Conservation (phyloP, 2,329 filamentous ascomycete species). For the Trichocomaceae sp. region DNA sequence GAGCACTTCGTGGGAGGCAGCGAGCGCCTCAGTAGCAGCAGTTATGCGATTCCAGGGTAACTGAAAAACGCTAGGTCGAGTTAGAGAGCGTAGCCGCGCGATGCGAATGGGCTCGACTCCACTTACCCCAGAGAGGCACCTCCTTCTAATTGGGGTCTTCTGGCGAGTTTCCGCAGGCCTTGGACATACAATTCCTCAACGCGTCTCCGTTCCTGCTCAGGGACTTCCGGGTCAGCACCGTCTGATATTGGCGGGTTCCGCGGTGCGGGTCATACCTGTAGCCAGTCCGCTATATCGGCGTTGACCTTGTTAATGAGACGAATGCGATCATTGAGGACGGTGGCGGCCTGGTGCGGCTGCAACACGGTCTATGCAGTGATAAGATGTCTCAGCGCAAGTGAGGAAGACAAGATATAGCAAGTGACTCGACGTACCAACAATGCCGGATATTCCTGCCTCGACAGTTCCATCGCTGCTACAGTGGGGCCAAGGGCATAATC, state of each 20-base stretch:
- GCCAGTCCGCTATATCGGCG: conserved; percentile 88
- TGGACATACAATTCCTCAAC: conserved; percentile 86
- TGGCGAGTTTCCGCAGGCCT: conserved; percentile 71
- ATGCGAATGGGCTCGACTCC: background rate
- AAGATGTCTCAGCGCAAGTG: conserved; percentile 9
- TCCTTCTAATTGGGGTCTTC: conserved; percentile 66
- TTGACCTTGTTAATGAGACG: conserved; percentile 83
- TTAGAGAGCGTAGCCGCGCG: background rate
- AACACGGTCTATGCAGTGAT: conserved; percentile 59
- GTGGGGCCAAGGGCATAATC: conserved; percentile 28
- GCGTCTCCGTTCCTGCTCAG: conserved; percentile 74
- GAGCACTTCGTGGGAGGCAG: conserved; percentile 74
- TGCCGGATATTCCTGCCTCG: conserved; percentile 83
- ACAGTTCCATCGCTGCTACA: conserved; percentile 58
- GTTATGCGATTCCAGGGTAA: conserved; percentile 85
- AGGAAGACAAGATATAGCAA: background rate
- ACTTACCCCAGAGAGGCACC: conserved; percentile 79
- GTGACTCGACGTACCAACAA: conserved; percentile 66
- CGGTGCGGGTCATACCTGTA: conserved; percentile 94
- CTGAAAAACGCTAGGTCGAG: conserved; percentile 66
- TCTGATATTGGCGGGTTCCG: conserved; percentile 15
- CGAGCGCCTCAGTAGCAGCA: conserved; percentile 69
- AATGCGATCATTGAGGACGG: conserved; percentile 77
- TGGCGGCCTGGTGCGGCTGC: conserved; percentile 73
- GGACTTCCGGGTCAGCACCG: background rate